A percentile compares a stretch with the other conserved stretches of the same genome.
These are phyloP conservation scores for Yarrowia sp. DNA, from an alignment of 805 yeast species.

Conservation along the genomic window DNA sequence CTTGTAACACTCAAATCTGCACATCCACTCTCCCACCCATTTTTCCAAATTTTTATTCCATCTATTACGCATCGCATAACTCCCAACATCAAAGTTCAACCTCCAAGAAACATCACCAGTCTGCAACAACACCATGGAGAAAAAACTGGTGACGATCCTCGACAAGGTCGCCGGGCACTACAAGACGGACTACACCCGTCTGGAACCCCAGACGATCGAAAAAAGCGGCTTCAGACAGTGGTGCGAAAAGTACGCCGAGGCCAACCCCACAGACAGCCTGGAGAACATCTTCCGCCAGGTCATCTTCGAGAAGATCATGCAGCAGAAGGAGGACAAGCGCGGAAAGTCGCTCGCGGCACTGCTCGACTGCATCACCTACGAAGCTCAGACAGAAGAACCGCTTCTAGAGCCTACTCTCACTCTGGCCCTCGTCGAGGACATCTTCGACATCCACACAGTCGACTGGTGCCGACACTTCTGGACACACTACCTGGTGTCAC, in stretches of 20 bases:
- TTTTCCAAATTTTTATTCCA: no score
- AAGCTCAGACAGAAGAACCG: conserved; percentile 1
- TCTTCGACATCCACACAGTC: conserved; percentile 38
- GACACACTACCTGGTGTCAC: conserved; percentile 36
- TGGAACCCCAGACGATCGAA: background rate
- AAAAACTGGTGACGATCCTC: conserved; percentile 6
- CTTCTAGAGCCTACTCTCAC: conserved; percentile 30
- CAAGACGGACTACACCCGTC: conserved; percentile 11
- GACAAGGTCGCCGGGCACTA: background rate
- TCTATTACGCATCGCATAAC: no score
- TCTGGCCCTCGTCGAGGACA: conserved; percentile 38
- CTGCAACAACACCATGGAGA: background rate
- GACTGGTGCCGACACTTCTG: conserved; percentile 41
- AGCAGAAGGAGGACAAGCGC: background rate
- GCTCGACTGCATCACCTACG: conserved; percentile 11
- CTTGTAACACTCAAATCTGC: no score
- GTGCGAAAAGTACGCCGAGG: background rate
- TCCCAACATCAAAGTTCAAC: conserved; percentile 19
- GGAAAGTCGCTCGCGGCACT: background rate
- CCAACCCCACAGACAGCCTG: background rate
- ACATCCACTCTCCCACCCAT: no score
- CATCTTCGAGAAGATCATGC: conserved; percentile 8
- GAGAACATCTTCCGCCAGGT: conserved; percentile 13
- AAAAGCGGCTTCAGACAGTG: conserved; percentile 1
- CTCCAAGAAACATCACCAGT: background rate